Evolutionary conservation across 495 filamentous ascomycete species (phyloP).

Genomic region (Tuber microsphaerosporum): DNA sequence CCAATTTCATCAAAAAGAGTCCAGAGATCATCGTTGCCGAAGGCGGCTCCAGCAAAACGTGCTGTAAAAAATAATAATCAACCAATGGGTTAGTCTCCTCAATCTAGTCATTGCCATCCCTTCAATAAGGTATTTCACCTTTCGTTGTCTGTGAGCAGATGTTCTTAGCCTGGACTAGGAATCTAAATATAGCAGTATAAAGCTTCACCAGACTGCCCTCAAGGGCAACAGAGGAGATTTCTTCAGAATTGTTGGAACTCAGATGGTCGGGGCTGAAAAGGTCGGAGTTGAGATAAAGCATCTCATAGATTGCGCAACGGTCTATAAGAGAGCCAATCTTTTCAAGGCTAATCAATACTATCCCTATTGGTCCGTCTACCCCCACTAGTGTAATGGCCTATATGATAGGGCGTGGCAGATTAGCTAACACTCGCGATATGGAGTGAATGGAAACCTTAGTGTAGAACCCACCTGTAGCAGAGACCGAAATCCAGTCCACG

Average conservation of each 20-base stretch:
- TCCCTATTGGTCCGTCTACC: constrained; percentile 28
- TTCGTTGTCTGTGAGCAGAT: not conserved
- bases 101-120: not conserved
- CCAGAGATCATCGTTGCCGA: constrained; percentile 7
- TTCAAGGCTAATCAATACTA: constrained; percentile 37
- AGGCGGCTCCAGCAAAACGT: constrained; percentile 5
- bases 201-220: constrained; percentile 8
- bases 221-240: constrained; percentile 4
- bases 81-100: not conserved
- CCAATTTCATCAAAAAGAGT: constrained; percentile 8
- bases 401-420: not conserved
- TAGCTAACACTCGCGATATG: not conserved
- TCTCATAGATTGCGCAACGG: constrained; percentile 37
- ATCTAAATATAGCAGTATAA: constrained; percentile 17
- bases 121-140: not conserved
- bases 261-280: not conserved
- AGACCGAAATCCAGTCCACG: constrained; percentile 47
- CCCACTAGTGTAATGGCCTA: constrained; percentile 28
- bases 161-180: constrained; percentile 18
- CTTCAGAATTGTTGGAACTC: not conserved
- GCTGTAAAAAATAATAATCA: not conserved
- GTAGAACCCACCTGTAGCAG: constrained; percentile 43
- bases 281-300: constrained; percentile 34
- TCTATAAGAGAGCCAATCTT: constrained; percentile 36
- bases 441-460: not conserved